A percentile compares a stretch with the other conserved stretches of the same genome.
These are phyloP conservation scores for Coniochaeta sp. DNA, from an alignment of 2,329 filamentous ascomycete species.

Conservation along the genomic window DNA sequence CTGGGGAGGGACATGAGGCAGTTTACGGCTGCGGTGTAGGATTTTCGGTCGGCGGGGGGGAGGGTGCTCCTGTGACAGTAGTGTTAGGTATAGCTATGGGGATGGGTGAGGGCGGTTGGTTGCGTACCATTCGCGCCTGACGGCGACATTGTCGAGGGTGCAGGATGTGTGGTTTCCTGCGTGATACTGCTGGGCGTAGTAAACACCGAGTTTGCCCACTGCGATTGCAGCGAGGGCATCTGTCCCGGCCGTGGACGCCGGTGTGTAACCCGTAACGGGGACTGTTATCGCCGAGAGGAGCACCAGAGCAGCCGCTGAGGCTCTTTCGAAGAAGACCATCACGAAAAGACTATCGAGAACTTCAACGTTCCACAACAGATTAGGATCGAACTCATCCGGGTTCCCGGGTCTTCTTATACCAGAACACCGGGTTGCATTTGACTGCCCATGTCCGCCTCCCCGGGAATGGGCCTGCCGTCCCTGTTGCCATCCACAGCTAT, in stretches of 20 bases:
- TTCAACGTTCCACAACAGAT: background rate
- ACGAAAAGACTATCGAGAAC: background rate
- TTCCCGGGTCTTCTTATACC: background rate
- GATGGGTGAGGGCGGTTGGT: background rate
- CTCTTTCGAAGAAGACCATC: background rate
- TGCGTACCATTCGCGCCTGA: conserved; percentile 22
- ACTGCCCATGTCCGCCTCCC: background rate
- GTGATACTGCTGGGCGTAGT: background rate
- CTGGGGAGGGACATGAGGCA: conserved; percentile 11
- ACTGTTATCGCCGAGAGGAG: background rate
- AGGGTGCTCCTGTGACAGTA: conserved; percentile 10
- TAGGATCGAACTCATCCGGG: background rate
- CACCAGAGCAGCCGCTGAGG: background rate
- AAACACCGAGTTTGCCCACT: background rate
- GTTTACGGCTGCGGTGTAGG: conserved; percentile 14
- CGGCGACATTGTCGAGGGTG: conserved; percentile 16
- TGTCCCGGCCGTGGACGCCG: background rate
- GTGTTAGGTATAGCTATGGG: background rate
- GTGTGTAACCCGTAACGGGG: background rate
- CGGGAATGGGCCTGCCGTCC: background rate
- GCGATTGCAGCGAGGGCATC: background rate
- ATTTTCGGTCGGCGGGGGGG: conserved; percentile 9
- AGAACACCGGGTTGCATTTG: background rate
- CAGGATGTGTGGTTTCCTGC: conserved; percentile 8
- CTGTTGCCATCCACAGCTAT: background rate